Base-by-base conservation (phyloP, 2,329 filamentous ascomycete species). In the Esteya vermicola region DNA sequence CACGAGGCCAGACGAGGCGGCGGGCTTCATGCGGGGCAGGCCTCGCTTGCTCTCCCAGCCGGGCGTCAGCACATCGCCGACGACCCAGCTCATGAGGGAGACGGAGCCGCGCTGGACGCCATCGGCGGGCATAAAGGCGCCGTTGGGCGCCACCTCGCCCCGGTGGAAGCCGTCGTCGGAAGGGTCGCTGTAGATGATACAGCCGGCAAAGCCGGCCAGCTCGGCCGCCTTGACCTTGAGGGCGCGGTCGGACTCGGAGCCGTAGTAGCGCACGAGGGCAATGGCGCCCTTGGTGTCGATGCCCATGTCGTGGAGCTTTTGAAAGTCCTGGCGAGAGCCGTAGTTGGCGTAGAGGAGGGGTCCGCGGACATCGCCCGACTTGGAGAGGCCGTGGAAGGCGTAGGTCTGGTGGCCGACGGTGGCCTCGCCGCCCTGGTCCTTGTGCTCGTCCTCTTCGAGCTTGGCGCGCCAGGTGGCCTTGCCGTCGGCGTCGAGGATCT, bases 281-380 rank as follows among this genome's bases (percentile, higher is more conserved):
- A 98, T 85, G 4, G 85, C 78, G 12, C 85, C 88, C 38, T 79
- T 72, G 1, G 85, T 70, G 22, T 81, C 69, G 44, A 96, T 70
- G 0, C 79, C 83, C 46, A 72, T 72, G 40, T 86, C 76, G 43
- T 71, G 64, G 22, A 98, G 63, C 40, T 60, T 63, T 54, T 81
- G 68, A 55, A 93, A 96, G 55, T 98, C 91, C 33, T 84, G 77
- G 38, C 77, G 72, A 33, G 84, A 81, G 12, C 91, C 93, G 52
- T 88, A 93, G 59, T 96, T 95, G 39, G 81, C 89, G 56, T 94
- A 98, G 1, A 98, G 73, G 33, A 96, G 58, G 18, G 82, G 88
- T 0, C 91, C 91, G 21, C 73, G 82, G 28, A 89, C 86, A 51
- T 91, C 82, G 33, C 88, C 91, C 1, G 81, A 72, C 54, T 83